Base-by-base conservation (phyloP, 2,329 filamentous ascomycete species). In the Chaetomiaceae sp. region DNA sequence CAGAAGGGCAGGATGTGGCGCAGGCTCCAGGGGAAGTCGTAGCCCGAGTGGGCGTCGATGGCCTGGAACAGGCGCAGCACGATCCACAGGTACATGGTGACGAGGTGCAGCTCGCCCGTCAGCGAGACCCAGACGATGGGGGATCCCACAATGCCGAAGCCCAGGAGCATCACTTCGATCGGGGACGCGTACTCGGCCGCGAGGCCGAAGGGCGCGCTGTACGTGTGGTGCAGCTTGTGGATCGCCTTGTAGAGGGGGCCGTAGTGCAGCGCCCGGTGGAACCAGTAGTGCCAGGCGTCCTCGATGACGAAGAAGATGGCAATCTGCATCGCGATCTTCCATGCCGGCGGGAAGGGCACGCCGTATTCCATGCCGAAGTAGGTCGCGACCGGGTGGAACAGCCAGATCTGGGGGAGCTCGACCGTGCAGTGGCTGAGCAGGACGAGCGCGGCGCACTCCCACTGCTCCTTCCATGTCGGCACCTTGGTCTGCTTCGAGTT, bases 31-130 rank as follows among this genome's bases (percentile, higher is more conserved):
- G 94, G 94, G 75, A 99, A 97, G 69, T 99, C 94, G 73, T 97
- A 99, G 60, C 94, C 94, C 66, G 88, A 94, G 78, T 99, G 94
- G 27, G 94, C 88, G 70, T 99, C 94, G 69, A 99, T 95, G 66
- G 94, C 94, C 77, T 99, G 94, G 82, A 95, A 95, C 19, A 99
- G 79, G 63, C 94, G 91, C 63, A 91, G 78, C 50, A 90, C 78
- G 66, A 99, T 97, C 94, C 94, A 99, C 61, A 87, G 69, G 75
- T 97, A 99, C 91, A 99, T 97, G 65, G 94, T 99, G 70, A 96
- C 71, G 58, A 99, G 89, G 74, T 99, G 94, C 34, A 99, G 80
- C 61, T 99, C 85, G 61, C 85, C 84, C 40, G 91, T 96, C 66
- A 95, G 61, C 42, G 83, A 83, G 65, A 88, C 89, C 84, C 89